A percentile compares a stretch with the other conserved stretches of the same genome.
Conservation (phyloP, 768 basidiomycete species). For the Serendipita sp. region DNA sequence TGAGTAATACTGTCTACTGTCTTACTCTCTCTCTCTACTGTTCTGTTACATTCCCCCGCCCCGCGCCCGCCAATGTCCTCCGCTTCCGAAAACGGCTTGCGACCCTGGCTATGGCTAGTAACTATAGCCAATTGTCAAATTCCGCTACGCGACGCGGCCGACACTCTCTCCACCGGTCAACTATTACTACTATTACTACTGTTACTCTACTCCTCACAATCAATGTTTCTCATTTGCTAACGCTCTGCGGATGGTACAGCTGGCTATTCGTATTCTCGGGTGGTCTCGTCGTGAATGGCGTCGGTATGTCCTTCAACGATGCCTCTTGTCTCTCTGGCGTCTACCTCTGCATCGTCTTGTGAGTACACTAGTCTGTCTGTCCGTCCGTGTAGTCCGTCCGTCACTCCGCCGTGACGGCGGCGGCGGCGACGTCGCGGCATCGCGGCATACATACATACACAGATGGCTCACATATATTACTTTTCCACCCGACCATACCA, state of each 20-base stretch:
- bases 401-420: background rate
- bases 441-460: background rate
- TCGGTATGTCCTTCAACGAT: slow-evolving; percentile 6
- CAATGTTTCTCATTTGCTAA: background rate
- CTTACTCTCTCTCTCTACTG: too few relatives aligned
- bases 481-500: background rate
- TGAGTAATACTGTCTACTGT: background rate
- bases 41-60: background rate
- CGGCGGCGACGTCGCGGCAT: background rate
- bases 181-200: background rate
- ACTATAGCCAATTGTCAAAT: too few relatives aligned
- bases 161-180: too few relatives aligned
- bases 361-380: background rate
- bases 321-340: slow-evolving; percentile 7
- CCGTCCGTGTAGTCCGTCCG: too few relatives aligned
- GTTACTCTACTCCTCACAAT: too few relatives aligned
- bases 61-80: background rate
- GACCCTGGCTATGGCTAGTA: too few relatives aligned
- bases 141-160: too few relatives aligned
- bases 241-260: background rate
- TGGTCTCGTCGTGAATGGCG: slow-evolving; percentile 8
- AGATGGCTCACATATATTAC: background rate
- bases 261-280: background rate
- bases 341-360: slow-evolving; percentile 10
- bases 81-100: background rate